Percentiles rank a stretch among this genome's conserved stretches.
phyloP scores from a whole-genome alignment of 2,329 filamentous ascomycete species.

The Fusarium brevicatenulatum region DNA sequence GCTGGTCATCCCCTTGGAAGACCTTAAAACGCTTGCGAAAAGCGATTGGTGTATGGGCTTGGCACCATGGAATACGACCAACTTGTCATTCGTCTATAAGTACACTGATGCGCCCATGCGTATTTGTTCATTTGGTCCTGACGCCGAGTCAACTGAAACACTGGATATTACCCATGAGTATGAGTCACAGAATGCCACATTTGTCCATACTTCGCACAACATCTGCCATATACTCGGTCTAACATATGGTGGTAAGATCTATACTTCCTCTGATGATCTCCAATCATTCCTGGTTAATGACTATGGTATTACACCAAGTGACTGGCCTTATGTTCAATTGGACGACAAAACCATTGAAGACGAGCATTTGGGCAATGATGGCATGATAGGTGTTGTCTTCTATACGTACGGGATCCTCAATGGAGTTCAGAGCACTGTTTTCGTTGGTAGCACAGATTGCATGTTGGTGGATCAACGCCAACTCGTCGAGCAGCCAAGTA shows the following conservation, averaged over 20 bases:
- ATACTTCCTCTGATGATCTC: background rate
- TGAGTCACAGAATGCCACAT: background rate
- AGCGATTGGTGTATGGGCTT: rapidly evolving
- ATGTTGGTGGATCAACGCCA: background rate
- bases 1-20: background rate
- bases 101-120: background rate
- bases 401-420: background rate
- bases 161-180: background rate
- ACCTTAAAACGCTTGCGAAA: background rate
- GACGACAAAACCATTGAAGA: rapidly evolving
- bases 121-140: background rate
- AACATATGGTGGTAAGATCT: background rate
- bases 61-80: rapidly evolving
- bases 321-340: background rate
- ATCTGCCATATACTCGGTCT: background rate
- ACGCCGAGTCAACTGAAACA: background rate
- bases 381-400: background rate
- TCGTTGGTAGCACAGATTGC: rapidly evolving
- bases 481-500: no score
- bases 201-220: rapidly evolving
- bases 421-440: background rate
- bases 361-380: background rate
- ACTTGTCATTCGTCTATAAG: background rate
- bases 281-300: no score
- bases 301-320: no score